These are phyloP conservation scores for Stagonosporopsis tanaceti DNA, from an alignment of 2,329 filamentous ascomycete genomes.

Conservation along the genomic window DNA sequence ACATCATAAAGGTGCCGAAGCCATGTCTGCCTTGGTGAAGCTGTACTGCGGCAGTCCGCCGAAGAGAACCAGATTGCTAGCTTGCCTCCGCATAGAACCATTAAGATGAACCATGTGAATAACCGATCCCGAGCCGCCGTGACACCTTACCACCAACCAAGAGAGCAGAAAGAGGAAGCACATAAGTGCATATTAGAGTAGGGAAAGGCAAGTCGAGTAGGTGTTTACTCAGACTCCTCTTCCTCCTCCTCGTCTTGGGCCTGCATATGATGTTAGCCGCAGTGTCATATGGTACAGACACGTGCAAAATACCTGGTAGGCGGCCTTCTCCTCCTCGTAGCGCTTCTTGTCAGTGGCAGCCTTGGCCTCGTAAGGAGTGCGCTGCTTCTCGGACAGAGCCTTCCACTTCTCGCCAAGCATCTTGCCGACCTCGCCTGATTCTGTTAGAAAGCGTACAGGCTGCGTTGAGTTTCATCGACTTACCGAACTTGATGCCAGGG, in stretches of 20 bases:
- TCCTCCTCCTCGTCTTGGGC: constrained; percentile 48
- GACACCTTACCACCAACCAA: constrained; percentile 36
- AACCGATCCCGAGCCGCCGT: constrained; percentile 34
- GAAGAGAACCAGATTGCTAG: constrained; percentile 36
- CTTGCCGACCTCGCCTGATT: constrained; percentile 90
- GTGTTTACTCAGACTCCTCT: constrained; percentile 52
- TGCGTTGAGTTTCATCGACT: constrained; percentile 36
- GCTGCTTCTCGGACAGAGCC: constrained; percentile 91
- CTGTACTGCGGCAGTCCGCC: constrained; percentile 36
- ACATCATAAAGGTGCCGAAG: constrained; percentile 40
- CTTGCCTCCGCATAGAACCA: constrained; percentile 37
- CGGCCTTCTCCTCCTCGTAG: constrained; percentile 97
- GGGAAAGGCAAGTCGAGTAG: constrained; percentile 18
- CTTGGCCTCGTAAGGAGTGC: constrained; percentile 94
- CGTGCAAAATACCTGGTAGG: constrained; percentile 57
- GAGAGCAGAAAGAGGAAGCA: constrained; percentile 25
- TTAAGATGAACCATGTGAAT: constrained; percentile 36
- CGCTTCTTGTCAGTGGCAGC: constrained; percentile 98
- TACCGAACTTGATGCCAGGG: constrained; percentile 95
- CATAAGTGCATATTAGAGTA: constrained; percentile 18
- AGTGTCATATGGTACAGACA: not conserved
- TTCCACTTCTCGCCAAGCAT: constrained; percentile 99
- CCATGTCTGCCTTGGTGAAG: constrained; percentile 33
- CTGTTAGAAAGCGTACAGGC: constrained; percentile 27
- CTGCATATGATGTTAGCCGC: constrained; percentile 21